Conservation (phyloP, 1,284 basidiomycete species). For the Ustilago xerochloae region DNA sequence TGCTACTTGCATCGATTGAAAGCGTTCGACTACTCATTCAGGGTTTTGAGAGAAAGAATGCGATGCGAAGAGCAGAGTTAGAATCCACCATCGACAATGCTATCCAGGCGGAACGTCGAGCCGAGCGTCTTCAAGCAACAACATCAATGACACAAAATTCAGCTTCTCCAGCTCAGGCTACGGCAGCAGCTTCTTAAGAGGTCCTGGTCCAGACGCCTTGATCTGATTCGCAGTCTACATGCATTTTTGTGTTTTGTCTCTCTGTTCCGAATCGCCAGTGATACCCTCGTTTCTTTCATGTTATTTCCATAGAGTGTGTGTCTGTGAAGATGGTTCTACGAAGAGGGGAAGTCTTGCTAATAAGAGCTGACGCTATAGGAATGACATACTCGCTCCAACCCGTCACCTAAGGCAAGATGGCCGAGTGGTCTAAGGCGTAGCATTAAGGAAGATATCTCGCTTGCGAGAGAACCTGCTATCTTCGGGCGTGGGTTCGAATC, state of each 20-base stretch:
- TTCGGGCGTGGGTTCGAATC: conserved; percentile 68
- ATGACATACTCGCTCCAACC: no score
- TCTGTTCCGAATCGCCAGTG: no score
- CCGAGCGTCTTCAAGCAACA: conserved; percentile 24
- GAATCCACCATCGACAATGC: conserved; percentile 44
- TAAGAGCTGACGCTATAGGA: no score
- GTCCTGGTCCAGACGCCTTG: no score
- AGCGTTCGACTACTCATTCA: conserved; percentile 45
- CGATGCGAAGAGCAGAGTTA: conserved; percentile 43
- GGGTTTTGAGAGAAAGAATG: conserved; percentile 49
- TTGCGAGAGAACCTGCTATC: conserved; percentile 46
- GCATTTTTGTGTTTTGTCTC: no score
- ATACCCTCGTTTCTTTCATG: no score
- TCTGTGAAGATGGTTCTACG: no score
- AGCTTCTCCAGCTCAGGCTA: no score
- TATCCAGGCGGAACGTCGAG: conserved; percentile 33
- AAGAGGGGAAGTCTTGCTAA: no score
- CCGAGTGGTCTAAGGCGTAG: conserved; percentile 60
- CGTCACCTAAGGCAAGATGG: conserved; percentile 48
- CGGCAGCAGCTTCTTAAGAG: neutral
- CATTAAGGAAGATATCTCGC: conserved; percentile 52
- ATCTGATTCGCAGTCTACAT: no score
- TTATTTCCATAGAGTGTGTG: neutral
- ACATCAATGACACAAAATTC: neutral
- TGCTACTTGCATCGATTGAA: conserved; percentile 49